Conservation (phyloP, 176 grass and related monocot genomes). For the Oryza officinalis region DNA sequence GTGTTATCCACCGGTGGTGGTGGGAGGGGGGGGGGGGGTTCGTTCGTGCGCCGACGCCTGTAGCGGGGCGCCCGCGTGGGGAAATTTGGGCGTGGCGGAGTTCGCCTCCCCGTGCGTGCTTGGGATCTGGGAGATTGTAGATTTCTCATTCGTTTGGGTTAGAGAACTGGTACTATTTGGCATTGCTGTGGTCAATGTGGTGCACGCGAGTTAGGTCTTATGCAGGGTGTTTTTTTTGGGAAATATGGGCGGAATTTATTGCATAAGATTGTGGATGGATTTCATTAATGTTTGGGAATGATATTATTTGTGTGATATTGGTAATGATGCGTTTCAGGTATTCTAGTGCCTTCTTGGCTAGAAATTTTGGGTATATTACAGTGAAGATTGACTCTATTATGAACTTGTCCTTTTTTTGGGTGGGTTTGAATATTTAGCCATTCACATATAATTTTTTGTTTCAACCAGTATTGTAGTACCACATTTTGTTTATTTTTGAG, state of each 20-base stretch:
- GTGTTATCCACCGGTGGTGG: too few species aligned
- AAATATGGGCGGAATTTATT: slow-evolving; percentile 1
- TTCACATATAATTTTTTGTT: neutral
- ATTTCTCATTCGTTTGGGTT: slow-evolving; percentile 17
- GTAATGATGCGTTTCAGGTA: slow-evolving; percentile 25
- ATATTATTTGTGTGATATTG: neutral
- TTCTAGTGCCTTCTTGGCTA: neutral
- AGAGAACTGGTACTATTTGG: neutral
- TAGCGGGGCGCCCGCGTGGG: slow-evolving; percentile 33
- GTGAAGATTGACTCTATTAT: neutral
- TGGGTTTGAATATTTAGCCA: slow-evolving; percentile 15
- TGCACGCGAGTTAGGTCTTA: neutral
- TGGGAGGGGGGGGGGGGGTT: too few species aligned
- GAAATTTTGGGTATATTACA: neutral
- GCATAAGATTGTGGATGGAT: neutral
- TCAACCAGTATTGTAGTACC: neutral
- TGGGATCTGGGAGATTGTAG: slow-evolving; percentile 38
- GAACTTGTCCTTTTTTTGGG: neutral
- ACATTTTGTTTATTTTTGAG: neutral
- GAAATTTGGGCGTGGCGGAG: neutral
- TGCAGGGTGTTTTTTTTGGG: neutral
- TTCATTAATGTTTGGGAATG: slow-evolving; percentile 17
- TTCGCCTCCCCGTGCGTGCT: neutral
- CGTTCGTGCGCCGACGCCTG: neutral
- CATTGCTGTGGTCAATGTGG: slow-evolving; percentile 12